Conservation (phyloP, 768 basidiomycete genomes). For the Mycena rebaudengoi region DNA sequence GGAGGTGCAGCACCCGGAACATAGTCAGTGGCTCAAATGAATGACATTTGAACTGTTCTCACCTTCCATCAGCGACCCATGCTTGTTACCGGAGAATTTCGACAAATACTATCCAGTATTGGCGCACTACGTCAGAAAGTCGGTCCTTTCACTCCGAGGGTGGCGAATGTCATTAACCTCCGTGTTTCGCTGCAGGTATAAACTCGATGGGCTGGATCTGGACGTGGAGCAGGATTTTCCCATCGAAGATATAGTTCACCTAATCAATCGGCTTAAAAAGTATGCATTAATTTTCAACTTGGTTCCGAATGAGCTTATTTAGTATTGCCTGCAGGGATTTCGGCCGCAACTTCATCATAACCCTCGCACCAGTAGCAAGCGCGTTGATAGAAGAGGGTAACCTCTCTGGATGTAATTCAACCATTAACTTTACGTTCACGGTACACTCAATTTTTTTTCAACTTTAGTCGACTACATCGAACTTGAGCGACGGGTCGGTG, state of each 20-base stretch:
- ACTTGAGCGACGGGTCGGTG: too few relatives aligned
- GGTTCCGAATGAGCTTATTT: too few relatives aligned
- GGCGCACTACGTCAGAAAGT: constrained; percentile 8
- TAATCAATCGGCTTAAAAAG: constrained; percentile 28
- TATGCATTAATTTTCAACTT: too few relatives aligned
- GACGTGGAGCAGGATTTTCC: constrained; percentile 33
- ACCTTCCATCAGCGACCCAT: too few relatives aligned
- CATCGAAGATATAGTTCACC: constrained; percentile 18
- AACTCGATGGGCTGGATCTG: constrained; percentile 36
- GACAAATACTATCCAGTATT: constrained; percentile 33
- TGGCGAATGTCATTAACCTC: background rate
- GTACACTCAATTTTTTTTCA: too few relatives aligned
- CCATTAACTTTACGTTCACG: too few relatives aligned
- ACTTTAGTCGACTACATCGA: constrained; percentile 34
- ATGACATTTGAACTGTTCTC: too few relatives aligned
- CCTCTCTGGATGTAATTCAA: constrained; percentile 37
- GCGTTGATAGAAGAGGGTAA: constrained; percentile 32
- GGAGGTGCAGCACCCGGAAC: constrained; percentile 35
- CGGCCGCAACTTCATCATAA: constrained; percentile 35
- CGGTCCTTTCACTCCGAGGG: background rate
- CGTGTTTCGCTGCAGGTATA: constrained; percentile 20
- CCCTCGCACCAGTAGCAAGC: constrained; percentile 34
- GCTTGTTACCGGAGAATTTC: constrained; percentile 24
- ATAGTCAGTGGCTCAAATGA: too few relatives aligned
- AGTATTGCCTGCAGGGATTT: too few relatives aligned